Evolutionary conservation across 2,329 filamentous ascomycete genomes (phyloP).

Genomic region (Stemphylium lycopersici): DNA sequence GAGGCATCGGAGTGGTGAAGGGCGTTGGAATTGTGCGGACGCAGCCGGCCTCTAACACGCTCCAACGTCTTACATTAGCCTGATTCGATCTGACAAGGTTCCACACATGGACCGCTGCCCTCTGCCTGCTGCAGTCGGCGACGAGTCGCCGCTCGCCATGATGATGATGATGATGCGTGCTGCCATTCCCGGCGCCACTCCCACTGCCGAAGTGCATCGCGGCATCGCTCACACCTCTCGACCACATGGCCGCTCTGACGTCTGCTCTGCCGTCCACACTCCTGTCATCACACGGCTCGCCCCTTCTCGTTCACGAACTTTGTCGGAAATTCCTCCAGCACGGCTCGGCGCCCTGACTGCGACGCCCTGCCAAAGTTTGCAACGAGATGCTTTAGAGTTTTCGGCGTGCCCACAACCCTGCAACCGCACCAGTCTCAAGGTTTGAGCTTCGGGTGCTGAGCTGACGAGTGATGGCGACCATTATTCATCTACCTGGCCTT

Average conservation of each 20-base stretch:
- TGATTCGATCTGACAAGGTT: slow-evolving; percentile 43
- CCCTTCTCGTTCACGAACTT: slow-evolving; percentile 16
- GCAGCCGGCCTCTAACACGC: slow-evolving; percentile 39
- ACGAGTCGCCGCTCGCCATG: slow-evolving; percentile 9
- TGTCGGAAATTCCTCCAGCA: slow-evolving; percentile 24
- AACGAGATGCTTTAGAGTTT: slow-evolving; percentile 45
- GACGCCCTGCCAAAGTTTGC: slow-evolving; percentile 38
- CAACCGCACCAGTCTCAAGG: slow-evolving; percentile 48
- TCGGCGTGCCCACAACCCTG: slow-evolving; percentile 44
- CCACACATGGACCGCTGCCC: slow-evolving; percentile 22
- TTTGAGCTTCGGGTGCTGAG: slow-evolving; percentile 37
- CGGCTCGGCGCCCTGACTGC: slow-evolving; percentile 33
- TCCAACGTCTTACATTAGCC: slow-evolving; percentile 46
- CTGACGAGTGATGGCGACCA: slow-evolving; percentile 31
- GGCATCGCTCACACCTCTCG: slow-evolving; percentile 10
- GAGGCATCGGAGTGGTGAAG: not conserved
- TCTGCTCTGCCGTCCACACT: not conserved
- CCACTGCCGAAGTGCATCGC: slow-evolving; percentile 24
- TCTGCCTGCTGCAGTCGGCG: slow-evolving; percentile 8
- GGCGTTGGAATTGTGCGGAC: slow-evolving; percentile 29
- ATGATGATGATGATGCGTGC: slow-evolving; percentile 16
- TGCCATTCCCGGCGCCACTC: slow-evolving; percentile 20
- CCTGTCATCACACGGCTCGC: slow-evolving; percentile 13
- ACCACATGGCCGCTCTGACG: not conserved
- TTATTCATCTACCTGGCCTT: slow-evolving; percentile 41